These are phyloP conservation scores for Exophiala viscosa DNA, from an alignment of 2,329 filamentous ascomycete species.

Conservation along the genomic window DNA sequence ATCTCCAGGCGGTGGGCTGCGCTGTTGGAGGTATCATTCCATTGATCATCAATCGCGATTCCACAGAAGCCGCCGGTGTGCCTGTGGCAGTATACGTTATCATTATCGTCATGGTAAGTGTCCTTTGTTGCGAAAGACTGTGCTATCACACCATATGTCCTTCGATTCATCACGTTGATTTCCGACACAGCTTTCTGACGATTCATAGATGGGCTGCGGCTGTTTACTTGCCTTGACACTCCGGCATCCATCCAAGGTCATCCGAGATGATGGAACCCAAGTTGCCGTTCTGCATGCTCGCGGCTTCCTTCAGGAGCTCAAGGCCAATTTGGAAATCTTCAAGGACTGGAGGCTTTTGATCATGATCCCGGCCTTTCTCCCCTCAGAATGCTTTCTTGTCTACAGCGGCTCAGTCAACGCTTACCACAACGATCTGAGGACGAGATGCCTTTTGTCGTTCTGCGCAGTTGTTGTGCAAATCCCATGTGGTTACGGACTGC, in stretches of 20 bases:
- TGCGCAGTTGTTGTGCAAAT: slow-evolving; percentile 34
- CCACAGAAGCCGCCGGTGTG: slow-evolving; percentile 1
- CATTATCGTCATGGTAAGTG: slow-evolving; percentile 4
- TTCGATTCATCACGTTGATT: too few species aligned
- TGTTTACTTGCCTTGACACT: slow-evolving; percentile 5
- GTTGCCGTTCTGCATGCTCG: slow-evolving; percentile 31
- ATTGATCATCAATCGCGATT: slow-evolving; percentile 12
- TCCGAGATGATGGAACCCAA: slow-evolving; percentile 23
- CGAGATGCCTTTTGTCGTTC: slow-evolving; percentile 32
- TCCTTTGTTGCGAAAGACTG: too few species aligned
- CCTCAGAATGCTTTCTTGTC: slow-evolving; percentile 33
- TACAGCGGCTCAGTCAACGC: slow-evolving; percentile 35
- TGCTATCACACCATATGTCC: too few species aligned
- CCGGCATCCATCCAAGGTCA: slow-evolving; percentile 7
- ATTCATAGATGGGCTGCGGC: background rate
- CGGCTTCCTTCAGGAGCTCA: slow-evolving; percentile 30
- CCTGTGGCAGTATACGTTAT: slow-evolving; percentile 9
- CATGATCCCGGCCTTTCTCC: slow-evolving; percentile 32
- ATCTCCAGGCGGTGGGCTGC: slow-evolving; percentile 31
- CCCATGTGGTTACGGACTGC: slow-evolving; percentile 28
- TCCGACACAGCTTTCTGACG: too few species aligned
- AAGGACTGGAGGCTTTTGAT: slow-evolving; percentile 30
- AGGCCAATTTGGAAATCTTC: slow-evolving; percentile 30
- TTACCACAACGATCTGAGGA: slow-evolving; percentile 30
- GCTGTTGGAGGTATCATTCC: slow-evolving; percentile 11